phyloP scores from a whole-genome alignment of 257 asterid species.

The Craterostigma plantagineum region DNA sequence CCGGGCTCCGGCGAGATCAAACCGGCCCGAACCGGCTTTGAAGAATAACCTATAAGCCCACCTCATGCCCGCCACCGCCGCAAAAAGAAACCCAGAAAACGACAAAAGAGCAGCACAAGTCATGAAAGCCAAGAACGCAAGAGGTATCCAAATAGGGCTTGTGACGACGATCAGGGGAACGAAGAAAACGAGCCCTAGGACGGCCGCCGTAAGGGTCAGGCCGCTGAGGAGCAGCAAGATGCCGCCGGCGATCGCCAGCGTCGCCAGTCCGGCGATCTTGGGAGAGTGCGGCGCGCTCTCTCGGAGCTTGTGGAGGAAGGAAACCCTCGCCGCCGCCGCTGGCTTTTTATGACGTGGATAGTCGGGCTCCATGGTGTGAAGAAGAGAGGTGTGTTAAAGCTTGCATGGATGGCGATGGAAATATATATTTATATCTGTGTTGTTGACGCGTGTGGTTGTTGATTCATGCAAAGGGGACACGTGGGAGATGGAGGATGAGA shows the following conservation, averaged over 20 bases:
- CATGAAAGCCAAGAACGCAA: constrained; percentile 29
- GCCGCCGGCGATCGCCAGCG: constrained; percentile 57
- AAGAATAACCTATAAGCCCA: constrained; percentile 54
- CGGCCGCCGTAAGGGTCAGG: constrained; percentile 43
- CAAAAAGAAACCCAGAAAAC: constrained; percentile 32
- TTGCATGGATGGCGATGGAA: no score
- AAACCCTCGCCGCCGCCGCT: no score
- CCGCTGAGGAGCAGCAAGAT: constrained; percentile 68
- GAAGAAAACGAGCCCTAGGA: constrained; percentile 41
- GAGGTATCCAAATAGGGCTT: constrained; percentile 74
- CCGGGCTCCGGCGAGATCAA: constrained; percentile 66
- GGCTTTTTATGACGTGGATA: no score
- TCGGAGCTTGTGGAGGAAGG: not conserved
- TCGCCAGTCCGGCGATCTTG: constrained; percentile 49
- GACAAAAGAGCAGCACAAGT: constrained; percentile 30
- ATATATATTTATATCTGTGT: no score
- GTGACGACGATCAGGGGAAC: constrained; percentile 49
- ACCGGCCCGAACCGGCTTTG: constrained; percentile 63
- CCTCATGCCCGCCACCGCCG: constrained; percentile 17
- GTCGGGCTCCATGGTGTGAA: no score
- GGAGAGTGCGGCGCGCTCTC: constrained; percentile 34
- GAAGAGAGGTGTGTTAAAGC: no score
- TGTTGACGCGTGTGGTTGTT: no score
- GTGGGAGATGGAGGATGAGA: no score
- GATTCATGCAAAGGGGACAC: no score